Percentiles rank a stretch among this genome's conserved stretches.
Conservation (phyloP, 441 rosid species). For the Pelargonium citronellum region DNA sequence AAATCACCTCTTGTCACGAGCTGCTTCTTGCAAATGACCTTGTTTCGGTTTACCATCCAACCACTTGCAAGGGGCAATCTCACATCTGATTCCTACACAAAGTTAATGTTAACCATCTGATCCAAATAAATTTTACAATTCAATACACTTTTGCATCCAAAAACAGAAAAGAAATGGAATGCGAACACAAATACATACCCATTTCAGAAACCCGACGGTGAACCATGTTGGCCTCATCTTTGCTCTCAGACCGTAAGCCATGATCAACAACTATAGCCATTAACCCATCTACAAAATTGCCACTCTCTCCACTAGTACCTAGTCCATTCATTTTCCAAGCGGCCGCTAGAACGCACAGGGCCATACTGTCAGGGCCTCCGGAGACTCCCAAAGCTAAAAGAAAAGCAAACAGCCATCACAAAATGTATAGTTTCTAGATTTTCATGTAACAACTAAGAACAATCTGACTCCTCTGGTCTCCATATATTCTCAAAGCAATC, state of each 20-base stretch:
- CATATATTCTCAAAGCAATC: background rate
- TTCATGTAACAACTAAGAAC: background rate
- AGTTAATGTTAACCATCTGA: conserved; percentile 31
- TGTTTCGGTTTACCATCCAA: conserved; percentile 65
- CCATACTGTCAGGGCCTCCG: conserved; percentile 97
- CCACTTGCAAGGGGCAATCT: conserved; percentile 78
- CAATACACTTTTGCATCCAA: conserved; percentile 3
- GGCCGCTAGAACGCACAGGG: conserved; percentile 71
- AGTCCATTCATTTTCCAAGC: conserved; percentile 64
- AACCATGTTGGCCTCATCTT: conserved; percentile 62
- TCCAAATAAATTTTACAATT: conserved; percentile 6
- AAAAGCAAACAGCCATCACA: conserved; percentile 11
- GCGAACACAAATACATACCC: conserved; percentile 37
- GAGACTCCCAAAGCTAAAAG: conserved; percentile 78
- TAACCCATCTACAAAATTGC: conserved; percentile 64
- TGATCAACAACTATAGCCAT: conserved; percentile 81
- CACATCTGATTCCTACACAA: conserved; percentile 81
- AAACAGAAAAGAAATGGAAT: conserved; percentile 15
- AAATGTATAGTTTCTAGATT: background rate
- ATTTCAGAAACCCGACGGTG: conserved; percentile 57
- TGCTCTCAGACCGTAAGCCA: conserved; percentile 73
- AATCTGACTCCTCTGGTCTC: background rate
- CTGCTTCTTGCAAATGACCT: conserved; percentile 87
- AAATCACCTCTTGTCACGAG: conserved; percentile 69
- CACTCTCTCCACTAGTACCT: conserved; percentile 25